These are phyloP conservation scores for Acrocalymma vagum DNA, from an alignment of 2,329 filamentous ascomycete species.

Conservation along the genomic window DNA sequence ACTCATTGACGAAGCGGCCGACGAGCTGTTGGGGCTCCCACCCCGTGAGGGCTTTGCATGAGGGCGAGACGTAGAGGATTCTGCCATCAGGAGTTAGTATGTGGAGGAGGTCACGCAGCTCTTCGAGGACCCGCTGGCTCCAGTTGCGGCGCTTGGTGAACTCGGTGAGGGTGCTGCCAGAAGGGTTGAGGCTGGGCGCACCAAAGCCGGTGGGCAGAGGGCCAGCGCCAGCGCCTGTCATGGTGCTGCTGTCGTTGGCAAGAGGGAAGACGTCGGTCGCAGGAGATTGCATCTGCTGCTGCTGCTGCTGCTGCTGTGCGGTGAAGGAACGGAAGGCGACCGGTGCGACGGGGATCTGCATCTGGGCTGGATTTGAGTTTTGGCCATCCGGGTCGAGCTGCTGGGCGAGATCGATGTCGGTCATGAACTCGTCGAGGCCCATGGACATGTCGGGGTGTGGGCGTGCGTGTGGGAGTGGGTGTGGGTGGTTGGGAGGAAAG, in stretches of 20 bases:
- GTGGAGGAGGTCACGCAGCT: slow-evolving; percentile 87
- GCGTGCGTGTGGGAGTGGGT: slow-evolving; percentile 2
- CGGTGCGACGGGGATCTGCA: slow-evolving; percentile 31
- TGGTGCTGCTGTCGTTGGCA: slow-evolving; percentile 32
- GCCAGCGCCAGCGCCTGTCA: slow-evolving; percentile 61
- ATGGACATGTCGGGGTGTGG: slow-evolving; percentile 46
- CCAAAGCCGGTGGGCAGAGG: slow-evolving; percentile 65
- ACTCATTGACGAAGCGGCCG: slow-evolving; percentile 79
- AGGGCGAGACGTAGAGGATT: slow-evolving; percentile 87
- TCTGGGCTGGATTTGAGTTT: slow-evolving; percentile 26
- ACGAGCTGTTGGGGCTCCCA: slow-evolving; percentile 75
- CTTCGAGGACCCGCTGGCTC: slow-evolving; percentile 88
- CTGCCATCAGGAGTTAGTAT: slow-evolving; percentile 86
- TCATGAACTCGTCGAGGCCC: slow-evolving; percentile 55
- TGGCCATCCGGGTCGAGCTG: slow-evolving; percentile 53
- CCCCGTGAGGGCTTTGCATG: slow-evolving; percentile 76
- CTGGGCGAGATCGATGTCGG: slow-evolving; percentile 51
- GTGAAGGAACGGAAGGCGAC: slow-evolving; percentile 29
- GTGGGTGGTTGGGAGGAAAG: slow-evolving; percentile 35
- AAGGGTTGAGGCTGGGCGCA: slow-evolving; percentile 50
- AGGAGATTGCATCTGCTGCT: slow-evolving; percentile 30
- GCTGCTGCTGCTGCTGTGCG: slow-evolving; percentile 35
- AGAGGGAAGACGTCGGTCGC: slow-evolving; percentile 35
- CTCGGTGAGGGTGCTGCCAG: slow-evolving; percentile 67
- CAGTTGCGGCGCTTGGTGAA: slow-evolving; percentile 77